Evolutionary conservation across 208 protist species (phyloP), one percentile per base, ranked within the genome.

Genomic region (Trypanosoma lewisi): DNA sequence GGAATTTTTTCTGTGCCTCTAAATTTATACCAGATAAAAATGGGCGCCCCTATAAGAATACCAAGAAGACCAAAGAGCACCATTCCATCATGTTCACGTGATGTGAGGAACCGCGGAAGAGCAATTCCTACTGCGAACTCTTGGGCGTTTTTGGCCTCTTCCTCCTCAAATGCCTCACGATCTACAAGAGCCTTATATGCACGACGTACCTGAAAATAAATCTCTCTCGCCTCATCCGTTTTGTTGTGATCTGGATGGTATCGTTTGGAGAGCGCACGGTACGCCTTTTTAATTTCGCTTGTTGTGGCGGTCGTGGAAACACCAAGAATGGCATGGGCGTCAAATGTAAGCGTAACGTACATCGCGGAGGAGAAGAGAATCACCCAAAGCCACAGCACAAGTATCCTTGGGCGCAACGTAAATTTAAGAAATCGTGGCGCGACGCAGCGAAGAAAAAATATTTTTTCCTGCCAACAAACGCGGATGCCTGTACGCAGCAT

Each of bases 181-280:
- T 96, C 86, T 0, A 93, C 85, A n/a, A 98, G 75, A 4, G 91
- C 89, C 76, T 96, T 93, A 80, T 98, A 97, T 11, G 95, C 95
- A 12, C 89, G 82, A 30, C 83, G 89, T 14, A 97, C 82, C 64
- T 95, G 78, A 16, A 91, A 56, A 69, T 95, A 97, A 52, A 94
- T 75, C 21, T 87, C 79, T 31, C 91, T 86, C 21, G 91, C 94
- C 59, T 87, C 87, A 7, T 91, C 82, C 25, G 85, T 95, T 34
- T 81, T 87, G 73, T 96, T 96, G 73, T 87, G 85, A 74, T 97
- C 93, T n/a, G 92, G 87, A 74, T 97, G 89, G 70, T 87, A 96
- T 47, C 73, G 70, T 51, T 83, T 85, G 14, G 87, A 89, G 23
- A 97, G 76, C 4, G 77, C 55, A 51, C 89, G 86, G 64, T 94